Evolutionary conservation across 441 rosid species (phyloP), one percentile per base, ranked within the genome.

Genomic region (Arabidopsis lyrata): DNA sequence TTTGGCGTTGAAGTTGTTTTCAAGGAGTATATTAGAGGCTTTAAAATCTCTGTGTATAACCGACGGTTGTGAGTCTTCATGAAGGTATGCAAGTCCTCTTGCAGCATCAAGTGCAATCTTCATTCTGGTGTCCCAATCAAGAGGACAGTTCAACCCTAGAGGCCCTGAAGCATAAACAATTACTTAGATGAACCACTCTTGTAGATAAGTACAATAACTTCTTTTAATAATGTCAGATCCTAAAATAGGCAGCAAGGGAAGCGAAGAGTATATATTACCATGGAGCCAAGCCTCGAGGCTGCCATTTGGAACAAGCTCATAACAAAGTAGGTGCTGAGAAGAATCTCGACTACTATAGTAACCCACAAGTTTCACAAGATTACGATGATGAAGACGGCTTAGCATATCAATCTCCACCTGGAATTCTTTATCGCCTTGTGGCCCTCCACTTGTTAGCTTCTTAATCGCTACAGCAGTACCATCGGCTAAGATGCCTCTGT

Each of bases 101-200:
- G 98, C 98, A 68, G 97, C 96, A 86, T 94, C 98, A 70, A 94
- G 97, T 56, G 98, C 98, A 71, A 94, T 91, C 83, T 91, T 94
- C 97, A 94, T 94, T 79, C 97, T 86, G 6, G 93, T 86, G 63
- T 90, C 97, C 98, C 98, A 94, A 67, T 90, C 93, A 78, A 94
- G 77, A 71, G 97, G 98, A 81, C 97, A 92, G 63, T 92, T 92
- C 63, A 90, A 81, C 73, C 99, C 97, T 38, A 90, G 78, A 61
- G 90, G 92, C 82, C 99, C 99, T 95, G 79, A 78, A 82, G 75
- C 76, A 82, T 63, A 74, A 76, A 13, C 13, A 60, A 18, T 12
- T 16, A 56, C 36, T 44, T 45, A 29, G 18, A 45, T 16, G 35
- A 62, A 75, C 27, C 63, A 67, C 63, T 16, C 63, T 53, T 42